Evolutionary conservation across 1,139 yeast species (phyloP).

Genomic region (Entelexis sorbosivorans): DNA sequence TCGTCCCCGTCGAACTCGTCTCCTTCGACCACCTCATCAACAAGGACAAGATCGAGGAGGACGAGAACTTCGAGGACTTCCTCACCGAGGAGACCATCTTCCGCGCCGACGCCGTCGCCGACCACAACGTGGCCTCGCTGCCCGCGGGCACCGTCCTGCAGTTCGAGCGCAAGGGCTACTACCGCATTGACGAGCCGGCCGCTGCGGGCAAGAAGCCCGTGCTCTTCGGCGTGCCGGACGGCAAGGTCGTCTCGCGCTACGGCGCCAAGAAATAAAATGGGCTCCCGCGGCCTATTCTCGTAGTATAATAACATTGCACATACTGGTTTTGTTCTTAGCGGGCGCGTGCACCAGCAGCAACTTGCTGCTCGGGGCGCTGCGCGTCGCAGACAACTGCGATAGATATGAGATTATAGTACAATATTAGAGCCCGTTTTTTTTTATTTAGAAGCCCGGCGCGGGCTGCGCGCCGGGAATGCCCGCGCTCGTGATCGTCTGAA

Average conservation of each 20-base stretch:
- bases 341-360: too few relatives aligned
- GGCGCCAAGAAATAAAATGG: conserved; percentile 50
- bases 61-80: conserved; percentile 87
- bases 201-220: conserved; percentile 41
- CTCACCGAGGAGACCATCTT: conserved; percentile 82
- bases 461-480: conserved; percentile 23
- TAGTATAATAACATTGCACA: too few relatives aligned
- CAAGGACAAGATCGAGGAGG: conserved; percentile 92
- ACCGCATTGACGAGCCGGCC: conserved; percentile 58
- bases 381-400: too few relatives aligned
- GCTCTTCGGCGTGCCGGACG: conserved; percentile 93
- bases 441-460: background rate
- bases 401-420: background rate
- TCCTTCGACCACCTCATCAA: conserved; percentile 94
- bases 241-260: conserved; percentile 75
- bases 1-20: conserved; percentile 64
- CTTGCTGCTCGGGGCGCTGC: too few relatives aligned
- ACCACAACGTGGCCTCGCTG: conserved; percentile 61
- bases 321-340: too few relatives aligned
- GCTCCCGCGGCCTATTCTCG: too few relatives aligned
- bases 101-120: conserved; percentile 69
- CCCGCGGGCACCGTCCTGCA: conserved; percentile 82
- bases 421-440: too few relatives aligned
- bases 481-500: background rate
- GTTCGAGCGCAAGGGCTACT: conserved; percentile 96